Base-by-base conservation (phyloP, 2,329 filamentous ascomycete species). In the Cladosporium phlei region DNA sequence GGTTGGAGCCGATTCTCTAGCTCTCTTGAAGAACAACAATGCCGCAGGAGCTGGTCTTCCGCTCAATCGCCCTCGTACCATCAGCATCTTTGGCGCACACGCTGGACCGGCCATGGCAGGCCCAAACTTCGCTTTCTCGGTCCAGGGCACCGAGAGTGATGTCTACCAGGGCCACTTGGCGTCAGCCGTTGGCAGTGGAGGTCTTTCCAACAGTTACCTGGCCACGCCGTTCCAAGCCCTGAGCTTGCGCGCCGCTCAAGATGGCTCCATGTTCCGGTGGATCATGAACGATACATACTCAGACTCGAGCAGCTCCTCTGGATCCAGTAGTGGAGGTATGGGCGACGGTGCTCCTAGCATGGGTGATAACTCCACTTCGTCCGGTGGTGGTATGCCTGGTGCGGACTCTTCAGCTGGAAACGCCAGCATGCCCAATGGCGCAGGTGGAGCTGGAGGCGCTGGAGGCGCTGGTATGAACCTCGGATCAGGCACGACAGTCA, bases 61-160 rank as follows among this genome's bases (percentile, higher is more conserved):
- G 3, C 61, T 85, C 4, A 70, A 72, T 52, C 72, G 72, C 42
- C 73, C 74, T 3, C 66, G 61, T 40, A 66, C 66, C 19, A 44
- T 44, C 22, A 34, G 29, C 10, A 68, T 75, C 34, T 69, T 73
- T 52, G 71, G 71, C 25, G 63, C 62, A n/a, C 62, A 68, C 35
- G 52, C 59, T 59, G 72, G 79, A 54, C 68, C 69, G 19, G 79
- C 80, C n/a, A 60, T 65, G 27, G 67, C 67, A 10, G 61, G 50
- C 54, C 35, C 39, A n/a, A 38, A 38, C 29, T 44, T 34, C 7
- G 40, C 40, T 12, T 44, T 44, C 21, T 44, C 40, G 10, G 40
- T 44, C 6, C n/a, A 19, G 16, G 40, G 40, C 7, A 44, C 40
- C 3, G n/a, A n/a, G 12, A 44, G 40, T 22, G 40, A 44, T 16